A percentile compares a stretch with the other conserved stretches of the same genome.
These are phyloP conservation scores for Groenewaldozyma tartarivorans DNA, from an alignment of 805 yeast genomes.

Conservation along the genomic window DNA sequence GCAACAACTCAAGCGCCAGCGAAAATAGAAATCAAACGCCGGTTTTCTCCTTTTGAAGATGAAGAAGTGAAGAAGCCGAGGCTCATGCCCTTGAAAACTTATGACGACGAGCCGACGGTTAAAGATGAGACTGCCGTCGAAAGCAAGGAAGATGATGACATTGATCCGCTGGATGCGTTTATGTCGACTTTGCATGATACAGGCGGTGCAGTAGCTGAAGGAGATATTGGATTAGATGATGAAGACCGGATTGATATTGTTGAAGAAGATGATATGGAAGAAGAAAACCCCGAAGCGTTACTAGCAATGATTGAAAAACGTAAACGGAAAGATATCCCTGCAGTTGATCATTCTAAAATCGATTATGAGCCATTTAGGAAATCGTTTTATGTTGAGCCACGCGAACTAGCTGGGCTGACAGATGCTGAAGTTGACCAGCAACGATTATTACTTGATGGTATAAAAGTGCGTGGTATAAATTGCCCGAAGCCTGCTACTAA, in stretches of 20 bases:
- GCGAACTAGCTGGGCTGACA: slow-evolving; percentile 39
- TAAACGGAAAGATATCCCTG: slow-evolving; percentile 42
- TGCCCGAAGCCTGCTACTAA: slow-evolving; percentile 57
- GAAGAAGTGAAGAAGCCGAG: slow-evolving; percentile 5
- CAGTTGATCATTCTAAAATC: slow-evolving; percentile 36
- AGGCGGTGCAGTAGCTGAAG: slow-evolving; percentile 1
- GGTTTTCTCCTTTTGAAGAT: slow-evolving; percentile 5
- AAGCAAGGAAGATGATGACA: slow-evolving; percentile 4
- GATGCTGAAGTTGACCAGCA: slow-evolving; percentile 47
- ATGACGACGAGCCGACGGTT: neutral
- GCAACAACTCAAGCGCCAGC: neutral
- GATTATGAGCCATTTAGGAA: slow-evolving; percentile 48
- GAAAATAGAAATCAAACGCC: neutral
- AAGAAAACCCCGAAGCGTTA: slow-evolving; percentile 23
- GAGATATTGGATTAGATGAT: slow-evolving; percentile 6
- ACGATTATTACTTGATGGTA: slow-evolving; percentile 50
- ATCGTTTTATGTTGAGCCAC: slow-evolving; percentile 53
- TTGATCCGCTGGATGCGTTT: slow-evolving; percentile 40
- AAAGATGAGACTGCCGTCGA: slow-evolving; percentile 3
- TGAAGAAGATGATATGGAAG: slow-evolving; percentile 18
- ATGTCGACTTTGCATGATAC: slow-evolving; percentile 26
- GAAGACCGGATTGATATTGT: no score
- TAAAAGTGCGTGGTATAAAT: slow-evolving; percentile 49
- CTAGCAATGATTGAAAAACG: slow-evolving; percentile 27
- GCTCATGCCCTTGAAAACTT: neutral